These are phyloP conservation scores for Phalaenopsis aphrodite DNA, from an alignment of 106 monocot species.

Conservation along the genomic window DNA sequence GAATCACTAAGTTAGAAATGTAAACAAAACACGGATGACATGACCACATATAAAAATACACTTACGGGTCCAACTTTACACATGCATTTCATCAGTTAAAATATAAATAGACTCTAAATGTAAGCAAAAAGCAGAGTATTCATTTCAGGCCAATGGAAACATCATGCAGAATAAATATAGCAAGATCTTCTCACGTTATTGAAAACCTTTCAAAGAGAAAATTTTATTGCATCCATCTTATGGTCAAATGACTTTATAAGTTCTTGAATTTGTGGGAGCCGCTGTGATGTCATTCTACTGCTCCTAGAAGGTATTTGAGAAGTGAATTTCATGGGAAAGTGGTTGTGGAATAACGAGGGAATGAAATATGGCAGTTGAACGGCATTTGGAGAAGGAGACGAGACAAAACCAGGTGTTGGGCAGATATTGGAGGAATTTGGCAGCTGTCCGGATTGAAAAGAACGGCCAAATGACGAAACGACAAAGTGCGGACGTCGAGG, in stretches of 20 bases:
- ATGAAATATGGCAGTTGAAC: too few relatives aligned
- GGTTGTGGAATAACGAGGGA: too few relatives aligned
- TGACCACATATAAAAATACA: not conserved
- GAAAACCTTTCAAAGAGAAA: slow-evolving; percentile 1
- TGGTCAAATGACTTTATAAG: not conserved
- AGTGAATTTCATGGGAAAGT: too few relatives aligned
- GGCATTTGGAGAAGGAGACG: too few relatives aligned
- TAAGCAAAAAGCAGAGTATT: too few relatives aligned
- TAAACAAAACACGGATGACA: not conserved
- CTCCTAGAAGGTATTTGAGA: too few relatives aligned
- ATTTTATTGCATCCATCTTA: not conserved
- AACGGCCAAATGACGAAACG: too few relatives aligned
- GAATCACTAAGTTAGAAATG: not conserved
- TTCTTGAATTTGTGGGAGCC: not conserved
- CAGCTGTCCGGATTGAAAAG: too few relatives aligned
- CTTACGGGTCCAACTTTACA: not conserved
- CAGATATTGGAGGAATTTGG: too few relatives aligned
- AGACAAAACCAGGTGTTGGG: too few relatives aligned
- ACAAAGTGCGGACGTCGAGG: too few relatives aligned
- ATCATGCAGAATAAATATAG: not conserved
- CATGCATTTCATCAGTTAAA: not conserved
- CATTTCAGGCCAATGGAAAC: not conserved
- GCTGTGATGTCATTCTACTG: too few relatives aligned
- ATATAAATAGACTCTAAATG: not conserved
- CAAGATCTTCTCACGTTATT: not conserved